These are phyloP conservation scores for Ustilago curta DNA, from an alignment of 1,284 basidiomycete genomes.

Conservation along the genomic window DNA sequence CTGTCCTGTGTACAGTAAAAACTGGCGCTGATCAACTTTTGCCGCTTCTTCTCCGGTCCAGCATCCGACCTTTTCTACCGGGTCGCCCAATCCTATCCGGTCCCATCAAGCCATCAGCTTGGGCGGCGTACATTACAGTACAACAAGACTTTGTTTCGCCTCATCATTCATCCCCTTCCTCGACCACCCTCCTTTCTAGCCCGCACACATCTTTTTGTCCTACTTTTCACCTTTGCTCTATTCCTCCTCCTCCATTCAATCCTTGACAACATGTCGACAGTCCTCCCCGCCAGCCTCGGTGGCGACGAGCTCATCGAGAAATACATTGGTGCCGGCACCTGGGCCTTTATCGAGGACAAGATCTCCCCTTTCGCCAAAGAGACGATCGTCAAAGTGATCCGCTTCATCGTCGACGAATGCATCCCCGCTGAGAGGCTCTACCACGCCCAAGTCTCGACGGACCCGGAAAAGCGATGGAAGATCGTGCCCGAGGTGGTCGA, in stretches of 20 bases:
- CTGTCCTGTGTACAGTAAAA: too few species aligned
- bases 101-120: neutral
- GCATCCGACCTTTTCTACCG: neutral
- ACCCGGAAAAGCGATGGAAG: constrained; percentile 84
- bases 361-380: constrained; percentile 88
- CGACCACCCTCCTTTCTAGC: neutral
- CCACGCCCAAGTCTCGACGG: constrained; percentile 83
- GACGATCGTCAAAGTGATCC: constrained; percentile 82
- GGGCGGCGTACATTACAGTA: too few species aligned
- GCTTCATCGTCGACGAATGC: constrained; percentile 88
- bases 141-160: neutral
- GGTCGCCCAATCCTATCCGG: constrained; percentile 4
- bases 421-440: constrained; percentile 82
- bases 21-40: too few species aligned
- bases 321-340: constrained; percentile 63
- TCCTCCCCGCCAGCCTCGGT: constrained; percentile 36
- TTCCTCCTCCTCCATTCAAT: neutral
- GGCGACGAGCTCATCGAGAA: constrained; percentile 56
- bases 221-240: neutral
- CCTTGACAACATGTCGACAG: constrained; percentile 25
- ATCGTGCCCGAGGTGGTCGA: constrained; percentile 83
- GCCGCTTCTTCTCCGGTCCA: neutral
- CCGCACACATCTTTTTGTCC: neutral
- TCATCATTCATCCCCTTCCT: neutral
- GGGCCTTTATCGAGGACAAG: constrained; percentile 69